These are phyloP conservation scores for Emericellopsis cladophorae DNA, from an alignment of 2,329 filamentous ascomycete species.

Conservation along the genomic window DNA sequence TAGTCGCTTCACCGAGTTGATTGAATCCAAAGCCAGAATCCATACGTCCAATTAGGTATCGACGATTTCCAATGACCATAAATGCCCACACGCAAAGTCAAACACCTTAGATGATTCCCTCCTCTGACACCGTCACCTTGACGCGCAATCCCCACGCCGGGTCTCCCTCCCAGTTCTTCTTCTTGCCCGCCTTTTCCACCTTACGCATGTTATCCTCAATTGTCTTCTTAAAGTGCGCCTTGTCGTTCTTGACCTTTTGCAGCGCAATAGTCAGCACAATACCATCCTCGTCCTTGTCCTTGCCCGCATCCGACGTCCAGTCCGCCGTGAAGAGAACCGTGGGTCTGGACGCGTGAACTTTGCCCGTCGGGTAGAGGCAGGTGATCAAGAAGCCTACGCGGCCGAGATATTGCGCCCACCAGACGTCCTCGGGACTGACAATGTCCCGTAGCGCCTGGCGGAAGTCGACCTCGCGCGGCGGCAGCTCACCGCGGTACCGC, in stretches of 20 bases:
- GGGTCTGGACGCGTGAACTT: conserved; percentile 22
- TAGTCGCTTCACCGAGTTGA: no score
- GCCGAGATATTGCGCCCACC: conserved; percentile 56
- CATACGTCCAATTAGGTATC: no score
- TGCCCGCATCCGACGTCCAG: conserved; percentile 27
- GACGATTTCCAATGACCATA: no score
- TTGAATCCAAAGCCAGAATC: no score
- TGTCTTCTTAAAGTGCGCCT: conserved; percentile 24
- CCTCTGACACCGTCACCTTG: conserved; percentile 18
- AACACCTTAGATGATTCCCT: conserved; percentile 11
- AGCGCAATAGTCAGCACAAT: conserved; percentile 30
- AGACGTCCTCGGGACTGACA: conserved; percentile 39
- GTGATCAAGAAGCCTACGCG: conserved; percentile 44
- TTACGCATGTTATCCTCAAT: conserved; percentile 23
- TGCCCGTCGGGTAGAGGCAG: conserved; percentile 48
- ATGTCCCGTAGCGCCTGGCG: conserved; percentile 38
- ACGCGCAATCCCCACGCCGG: conserved; percentile 24
- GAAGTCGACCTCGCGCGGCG: conserved; percentile 42
- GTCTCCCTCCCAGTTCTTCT: conserved; percentile 37
- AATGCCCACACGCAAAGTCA: no score
- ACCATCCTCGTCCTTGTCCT: conserved; percentile 22
- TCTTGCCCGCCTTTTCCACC: conserved; percentile 45
- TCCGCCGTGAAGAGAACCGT: conserved; percentile 24
- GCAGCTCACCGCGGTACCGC: conserved; percentile 49
- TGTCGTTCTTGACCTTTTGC: conserved; percentile 20